These are phyloP conservation scores for Aspergillus versicolor DNA, from an alignment of 2,329 filamentous ascomycete genomes.

Conservation along the genomic window DNA sequence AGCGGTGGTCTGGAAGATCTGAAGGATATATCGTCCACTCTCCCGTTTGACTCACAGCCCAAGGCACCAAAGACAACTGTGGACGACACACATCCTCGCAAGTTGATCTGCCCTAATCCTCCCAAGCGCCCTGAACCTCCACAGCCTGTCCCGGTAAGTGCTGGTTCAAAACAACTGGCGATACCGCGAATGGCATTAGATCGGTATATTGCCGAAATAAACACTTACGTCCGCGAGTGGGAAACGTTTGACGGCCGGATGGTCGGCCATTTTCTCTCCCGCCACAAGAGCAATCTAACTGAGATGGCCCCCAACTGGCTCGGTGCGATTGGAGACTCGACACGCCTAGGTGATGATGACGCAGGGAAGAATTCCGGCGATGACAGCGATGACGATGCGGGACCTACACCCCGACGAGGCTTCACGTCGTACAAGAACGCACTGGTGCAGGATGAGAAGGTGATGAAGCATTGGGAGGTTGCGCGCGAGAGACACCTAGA, in stretches of 20 bases:
- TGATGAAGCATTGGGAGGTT: conserved; percentile 50
- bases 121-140: conserved; percentile 50
- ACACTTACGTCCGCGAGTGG: conserved; percentile 57
- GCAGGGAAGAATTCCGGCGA: conserved; percentile 18
- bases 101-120: conserved; percentile 51
- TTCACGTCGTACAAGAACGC: conserved; percentile 46
- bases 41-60: conserved; percentile 60
- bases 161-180: conserved; percentile 32
- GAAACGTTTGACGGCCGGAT: conserved; percentile 55
- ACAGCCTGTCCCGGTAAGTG: conserved; percentile 14
- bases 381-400: conserved; percentile 30
- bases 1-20: conserved; percentile 53
- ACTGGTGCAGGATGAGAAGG: conserved; percentile 46
- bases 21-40: conserved; percentile 51
- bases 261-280: conserved; percentile 55
- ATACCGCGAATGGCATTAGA: conserved; percentile 51
- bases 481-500: conserved; percentile 47
- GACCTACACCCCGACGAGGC: conserved; percentile 36
- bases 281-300: conserved; percentile 49
- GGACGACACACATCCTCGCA: conserved; percentile 35
- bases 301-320: conserved; percentile 52
- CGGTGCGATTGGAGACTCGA: conserved; percentile 50
- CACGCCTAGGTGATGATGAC: conserved; percentile 25
- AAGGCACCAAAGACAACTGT: conserved; percentile 43
- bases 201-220: conserved; percentile 54